Conservation (phyloP, 345 rosid species). For the Pugionium cornutum region DNA sequence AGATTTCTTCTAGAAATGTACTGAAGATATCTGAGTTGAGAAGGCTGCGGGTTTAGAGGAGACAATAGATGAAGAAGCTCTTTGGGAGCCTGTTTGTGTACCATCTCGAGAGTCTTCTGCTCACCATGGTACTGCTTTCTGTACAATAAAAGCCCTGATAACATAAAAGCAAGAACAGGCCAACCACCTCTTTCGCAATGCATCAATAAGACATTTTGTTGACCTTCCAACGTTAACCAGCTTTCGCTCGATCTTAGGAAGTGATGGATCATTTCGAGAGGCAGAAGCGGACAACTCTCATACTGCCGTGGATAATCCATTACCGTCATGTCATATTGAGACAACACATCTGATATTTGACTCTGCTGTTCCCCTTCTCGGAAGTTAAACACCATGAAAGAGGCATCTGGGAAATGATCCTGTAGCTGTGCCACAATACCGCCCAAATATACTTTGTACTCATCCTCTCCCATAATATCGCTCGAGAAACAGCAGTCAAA, state of each 20-base stretch:
- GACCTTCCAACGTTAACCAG: slow-evolving; percentile 91
- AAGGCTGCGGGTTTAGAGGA: slow-evolving; percentile 73
- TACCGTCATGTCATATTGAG: slow-evolving; percentile 93
- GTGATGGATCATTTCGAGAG: slow-evolving; percentile 93
- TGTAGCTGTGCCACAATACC: slow-evolving; percentile 95
- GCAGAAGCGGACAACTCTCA: slow-evolving; percentile 83
- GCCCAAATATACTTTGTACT: slow-evolving; percentile 86
- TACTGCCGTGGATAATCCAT: slow-evolving; percentile 98
- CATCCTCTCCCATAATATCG: slow-evolving; percentile 91
- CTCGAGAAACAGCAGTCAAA: slow-evolving; percentile 98
- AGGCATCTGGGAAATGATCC: slow-evolving; percentile 89
- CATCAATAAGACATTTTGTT: slow-evolving; percentile 91
- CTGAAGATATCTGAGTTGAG: slow-evolving; percentile 84
- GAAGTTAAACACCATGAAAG: slow-evolving; percentile 97
- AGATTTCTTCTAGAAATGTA: slow-evolving; percentile 82
- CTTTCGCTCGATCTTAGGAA: slow-evolving; percentile 92
- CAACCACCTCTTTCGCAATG: slow-evolving; percentile 97
- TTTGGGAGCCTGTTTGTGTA: slow-evolving; percentile 75
- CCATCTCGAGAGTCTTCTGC: slow-evolving; percentile 90
- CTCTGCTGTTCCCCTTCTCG: slow-evolving; percentile 93
- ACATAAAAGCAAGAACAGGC: slow-evolving; percentile 98
- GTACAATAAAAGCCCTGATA: slow-evolving; percentile 85
- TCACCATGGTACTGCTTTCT: slow-evolving; percentile 87
- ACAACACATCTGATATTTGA: slow-evolving; percentile 77
- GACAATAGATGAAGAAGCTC: slow-evolving; percentile 68